Base-by-base conservation (phyloP, 164 flowering plant genomes). In the Stephania japonica region DNA sequence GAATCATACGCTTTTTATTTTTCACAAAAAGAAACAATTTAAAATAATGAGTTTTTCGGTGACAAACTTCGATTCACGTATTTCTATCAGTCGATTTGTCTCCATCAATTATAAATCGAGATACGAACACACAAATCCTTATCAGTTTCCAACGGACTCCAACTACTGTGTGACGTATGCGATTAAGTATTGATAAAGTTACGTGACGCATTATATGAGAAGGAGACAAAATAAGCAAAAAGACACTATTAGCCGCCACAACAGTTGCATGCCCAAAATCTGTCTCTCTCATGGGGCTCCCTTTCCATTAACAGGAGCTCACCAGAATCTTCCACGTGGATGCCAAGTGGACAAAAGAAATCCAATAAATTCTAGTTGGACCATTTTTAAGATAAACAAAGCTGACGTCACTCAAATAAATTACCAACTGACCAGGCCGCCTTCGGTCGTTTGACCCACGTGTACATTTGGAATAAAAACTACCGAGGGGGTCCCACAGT, bases 401-500 rank as follows among this genome's bases (percentile, higher is more conserved):
- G 67, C 25, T 72, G 78, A 80, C 32, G 73, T 78, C 80, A 77
- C 38, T 32, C 7, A n/a, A 7, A 13, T 59, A 3, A 26, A 14
- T 26, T 71, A 76, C 76, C 80, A n/a, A 56, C 62, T 49, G 53
- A 26, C 53, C 75, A 1, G 75, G 85, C 85, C 80, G 83, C 83
- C 83, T 43, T 42, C 47, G 19, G 50, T 41, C 63, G 53, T 79
- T 83, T 83, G 85, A 83, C 85, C 70, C 85, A 83, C 83, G 83
- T 80, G 83, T 73, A 62, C 16, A 49, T 56, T 56, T 16, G 18
- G 16, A 32, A 32, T 32, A 32, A 32, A 32, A 68, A 70, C 68
- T 27, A 47, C 65, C 27, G 27, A 49, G 21, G 25, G 67, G 76
- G 73, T 19, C 71, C 76, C 50, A 25, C 62, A 25, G 24, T 0